phyloP scores from a whole-genome alignment of 768 basidiomycete genomes.

The Fibroporia radiculosa region DNA sequence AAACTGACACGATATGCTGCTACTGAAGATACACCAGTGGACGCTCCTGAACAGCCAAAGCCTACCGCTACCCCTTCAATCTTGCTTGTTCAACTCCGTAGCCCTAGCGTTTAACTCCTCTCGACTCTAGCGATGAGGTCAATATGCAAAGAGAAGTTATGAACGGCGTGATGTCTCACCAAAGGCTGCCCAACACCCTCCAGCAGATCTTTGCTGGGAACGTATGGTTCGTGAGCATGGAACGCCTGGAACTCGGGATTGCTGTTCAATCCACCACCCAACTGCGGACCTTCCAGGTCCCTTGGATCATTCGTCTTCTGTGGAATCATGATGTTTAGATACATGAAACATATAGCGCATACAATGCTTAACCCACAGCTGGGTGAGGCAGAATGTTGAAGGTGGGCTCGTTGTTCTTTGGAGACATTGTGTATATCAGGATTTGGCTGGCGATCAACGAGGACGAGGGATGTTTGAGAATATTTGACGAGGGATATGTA shows the following conservation, averaged over 20 bases:
- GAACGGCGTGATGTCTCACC: slow-evolving; percentile 25
- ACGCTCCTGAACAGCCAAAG: too few species aligned
- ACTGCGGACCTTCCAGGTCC: slow-evolving; percentile 35
- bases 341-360: too few species aligned
- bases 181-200: slow-evolving; percentile 39
- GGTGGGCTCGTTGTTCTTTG: slow-evolving; percentile 27
- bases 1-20: too few species aligned
- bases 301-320: slow-evolving; percentile 57
- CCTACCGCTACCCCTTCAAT: background rate
- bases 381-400: slow-evolving; percentile 57
- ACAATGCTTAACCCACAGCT: slow-evolving; percentile 29
- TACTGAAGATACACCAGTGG: too few species aligned
- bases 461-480: too few species aligned
- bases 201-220: slow-evolving; percentile 37
- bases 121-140: slow-evolving; percentile 4
- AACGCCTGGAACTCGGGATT: slow-evolving; percentile 35
- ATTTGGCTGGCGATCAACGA: too few species aligned
- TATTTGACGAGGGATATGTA: too few species aligned
- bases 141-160: background rate
- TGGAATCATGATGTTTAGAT: background rate
- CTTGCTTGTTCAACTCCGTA: slow-evolving; percentile 8
- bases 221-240: slow-evolving; percentile 43
- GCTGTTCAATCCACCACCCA: slow-evolving; percentile 28
- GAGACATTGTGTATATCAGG: slow-evolving; percentile 11
- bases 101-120: slow-evolving; percentile 9